Base-by-base conservation (phyloP, 352 stramenopile genomes). In the Thraustochytrium sp. region DNA sequence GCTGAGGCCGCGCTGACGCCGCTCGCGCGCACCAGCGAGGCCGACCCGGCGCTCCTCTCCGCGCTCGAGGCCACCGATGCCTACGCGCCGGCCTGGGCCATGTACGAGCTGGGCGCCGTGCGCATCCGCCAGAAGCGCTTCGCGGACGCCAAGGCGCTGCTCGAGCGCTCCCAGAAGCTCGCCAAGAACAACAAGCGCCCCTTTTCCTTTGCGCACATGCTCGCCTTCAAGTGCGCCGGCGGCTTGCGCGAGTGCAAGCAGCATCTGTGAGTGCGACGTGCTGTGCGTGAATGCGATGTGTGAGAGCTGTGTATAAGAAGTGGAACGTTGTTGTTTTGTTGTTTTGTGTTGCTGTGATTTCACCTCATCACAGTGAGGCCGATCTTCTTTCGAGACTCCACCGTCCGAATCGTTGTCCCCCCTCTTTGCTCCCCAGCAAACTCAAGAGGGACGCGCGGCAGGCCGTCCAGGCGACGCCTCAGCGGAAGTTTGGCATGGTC, bases 171-270 rank as follows among this genome's bases (percentile, higher is more conserved):
- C 4, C 38, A 53, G 18, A 53, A 55, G 26, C 62, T 54, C 16
- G 62, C 62, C 62, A 75, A 75, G 38, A 54, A 34, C 44, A 9
- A n/a, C 18, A 75, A 75, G 62, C 11, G 40, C 13, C 62, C 62
- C 26, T 75, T 75, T 2, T 75, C 62, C 1, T 75, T 75, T 2
- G 31, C 23, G 11, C 62, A 75, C 62, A 75, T 75, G 62, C 62
- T 75, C 31, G 38, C 62, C 26, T 75, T 31, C 62, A 75, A 75
- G 29, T 75, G 62, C 11, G 62, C 62, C n/a, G 62, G 62, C 1
- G 62, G 37, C 16, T 37, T 75, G 23, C 36, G 40, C 37, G 62
- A 75, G 29, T 75, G 62, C 44, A 75, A 72, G 8, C 42, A 72
- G 59, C 13, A 49, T 1, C 3, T 72, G 36, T n/a, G n/a, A n/a